Conservation (phyloP, 192 early-diverging fungal genomes). For the Funneliformis geosporum region DNA sequence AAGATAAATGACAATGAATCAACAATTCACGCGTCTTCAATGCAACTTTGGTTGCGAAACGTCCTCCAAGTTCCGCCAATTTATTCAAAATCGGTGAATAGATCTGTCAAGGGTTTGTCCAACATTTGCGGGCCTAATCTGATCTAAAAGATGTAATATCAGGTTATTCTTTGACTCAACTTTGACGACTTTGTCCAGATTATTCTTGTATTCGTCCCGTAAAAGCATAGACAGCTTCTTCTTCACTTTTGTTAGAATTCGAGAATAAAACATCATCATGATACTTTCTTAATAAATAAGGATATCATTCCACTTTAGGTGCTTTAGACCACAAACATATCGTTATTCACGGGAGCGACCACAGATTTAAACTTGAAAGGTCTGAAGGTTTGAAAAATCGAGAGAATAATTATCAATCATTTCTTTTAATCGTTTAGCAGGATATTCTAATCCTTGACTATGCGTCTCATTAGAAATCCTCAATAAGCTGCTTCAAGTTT, state of each 20-base stretch:
- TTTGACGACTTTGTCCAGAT: too few relatives aligned
- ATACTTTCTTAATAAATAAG: conserved; percentile 81
- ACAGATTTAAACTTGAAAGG: conserved; percentile 54
- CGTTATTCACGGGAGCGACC: conserved; percentile 65
- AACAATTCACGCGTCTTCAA: too few relatives aligned
- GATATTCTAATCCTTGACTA: conserved; percentile 61
- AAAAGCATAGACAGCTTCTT: conserved; percentile 83
- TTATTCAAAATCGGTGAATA: conserved; percentile 80
- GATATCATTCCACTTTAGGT: conserved; percentile 73
- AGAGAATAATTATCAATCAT: conserved; percentile 57
- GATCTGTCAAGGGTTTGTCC: conserved; percentile 66
- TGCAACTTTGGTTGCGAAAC: conserved; percentile 82
- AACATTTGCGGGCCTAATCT: conserved; percentile 65
- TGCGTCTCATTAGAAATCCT: conserved; percentile 46
- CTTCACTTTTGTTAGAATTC: conserved; percentile 66
- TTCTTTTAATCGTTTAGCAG: conserved; percentile 65
- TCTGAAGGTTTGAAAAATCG: conserved; percentile 65
- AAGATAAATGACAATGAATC: conserved; percentile 92
- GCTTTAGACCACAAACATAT: conserved; percentile 74
- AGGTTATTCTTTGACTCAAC: conserved; percentile 77
- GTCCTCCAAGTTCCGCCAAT: conserved; percentile 75
- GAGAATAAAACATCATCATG: conserved; percentile 83
- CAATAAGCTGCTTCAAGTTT: conserved; percentile 62
- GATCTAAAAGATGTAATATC: conserved; percentile 76
- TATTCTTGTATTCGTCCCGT: conserved; percentile 83